Evolutionary conservation across 768 basidiomycete species (phyloP).

Genomic region (Naematelia aurantialba): DNA sequence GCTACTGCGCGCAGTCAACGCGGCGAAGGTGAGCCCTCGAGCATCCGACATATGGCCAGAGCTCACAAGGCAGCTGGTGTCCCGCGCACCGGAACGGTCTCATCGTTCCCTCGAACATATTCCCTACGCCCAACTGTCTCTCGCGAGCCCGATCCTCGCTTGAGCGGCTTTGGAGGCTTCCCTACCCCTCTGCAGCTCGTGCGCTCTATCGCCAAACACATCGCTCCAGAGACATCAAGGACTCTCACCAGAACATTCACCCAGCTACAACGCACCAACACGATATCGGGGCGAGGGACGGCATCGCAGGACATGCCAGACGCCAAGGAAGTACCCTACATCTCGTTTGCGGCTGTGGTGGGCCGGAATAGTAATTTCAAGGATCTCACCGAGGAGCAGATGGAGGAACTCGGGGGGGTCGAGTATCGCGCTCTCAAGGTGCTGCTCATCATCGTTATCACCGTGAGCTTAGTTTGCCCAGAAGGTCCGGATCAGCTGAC

Average conservation of each 20-base stretch:
- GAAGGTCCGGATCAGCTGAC: background rate
- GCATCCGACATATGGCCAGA: background rate
- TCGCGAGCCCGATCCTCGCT: slow-evolving; percentile 24
- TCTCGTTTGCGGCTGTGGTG: slow-evolving; percentile 79
- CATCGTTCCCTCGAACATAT: slow-evolving; percentile 40
- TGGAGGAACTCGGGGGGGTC: slow-evolving; percentile 88
- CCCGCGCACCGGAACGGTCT: slow-evolving; percentile 30
- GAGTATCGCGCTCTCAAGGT: slow-evolving; percentile 82
- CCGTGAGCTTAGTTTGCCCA: slow-evolving; percentile 56
- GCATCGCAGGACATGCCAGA: slow-evolving; percentile 48
- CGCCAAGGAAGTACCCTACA: slow-evolving; percentile 63
- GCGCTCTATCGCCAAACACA: slow-evolving; percentile 55
- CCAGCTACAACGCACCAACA: slow-evolving; percentile 63
- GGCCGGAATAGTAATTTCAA: slow-evolving; percentile 66
- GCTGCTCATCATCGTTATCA: slow-evolving; percentile 72
- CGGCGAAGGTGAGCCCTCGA: slow-evolving; percentile 3
- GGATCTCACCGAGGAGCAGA: slow-evolving; percentile 68
- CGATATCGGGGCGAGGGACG: slow-evolving; percentile 39
- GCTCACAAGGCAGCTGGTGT: slow-evolving; percentile 14
- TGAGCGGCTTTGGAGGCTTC: slow-evolving; percentile 50
- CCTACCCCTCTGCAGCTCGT: slow-evolving; percentile 51
- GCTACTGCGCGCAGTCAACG: slow-evolving; percentile 35
- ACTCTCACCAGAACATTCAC: slow-evolving; percentile 68
- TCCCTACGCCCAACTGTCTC: slow-evolving; percentile 33
- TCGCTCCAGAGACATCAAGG: slow-evolving; percentile 64